phyloP scores from a whole-genome alignment of 805 yeast species.

The Pichia paraexigua region DNA sequence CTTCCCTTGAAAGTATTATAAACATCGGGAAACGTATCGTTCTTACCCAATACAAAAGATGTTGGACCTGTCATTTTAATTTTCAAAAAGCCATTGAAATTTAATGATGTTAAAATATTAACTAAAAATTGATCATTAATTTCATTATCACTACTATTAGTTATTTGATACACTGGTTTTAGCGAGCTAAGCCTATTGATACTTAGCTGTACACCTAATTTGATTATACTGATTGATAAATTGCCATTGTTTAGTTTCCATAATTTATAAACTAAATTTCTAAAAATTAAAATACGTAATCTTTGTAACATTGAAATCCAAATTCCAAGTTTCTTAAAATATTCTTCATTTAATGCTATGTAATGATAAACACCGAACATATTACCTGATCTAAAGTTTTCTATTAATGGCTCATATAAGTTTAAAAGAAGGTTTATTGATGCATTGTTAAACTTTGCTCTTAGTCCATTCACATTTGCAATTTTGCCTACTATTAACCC shows the following conservation, averaged over 20 bases:
- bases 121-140: constrained; percentile 39
- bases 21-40: constrained; percentile 24
- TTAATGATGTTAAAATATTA: constrained; percentile 41
- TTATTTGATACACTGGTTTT: constrained; percentile 12
- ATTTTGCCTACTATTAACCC: constrained; percentile 44
- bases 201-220: constrained; percentile 21
- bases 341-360: constrained; percentile 30
- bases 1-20: constrained; percentile 16
- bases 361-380: constrained; percentile 28
- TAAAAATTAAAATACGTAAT: constrained; percentile 34
- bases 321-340: constrained; percentile 32
- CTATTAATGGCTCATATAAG: constrained; percentile 33
- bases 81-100: constrained; percentile 45
- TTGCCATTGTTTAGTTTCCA: constrained; percentile 11
- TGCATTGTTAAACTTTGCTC: constrained; percentile 1
- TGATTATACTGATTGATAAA: constrained; percentile 18
- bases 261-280: constrained; percentile 32
- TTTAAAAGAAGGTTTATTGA: constrained; percentile 12
- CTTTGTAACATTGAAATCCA: constrained; percentile 40
- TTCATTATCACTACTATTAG: constrained; percentile 7
- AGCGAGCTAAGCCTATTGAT: constrained; percentile 9
- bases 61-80: constrained; percentile 36
- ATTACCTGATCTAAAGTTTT: constrained; percentile 36
- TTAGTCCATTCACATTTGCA: constrained; percentile 31
- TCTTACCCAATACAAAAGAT: constrained; percentile 24